Evolutionary conservation across 345 rosid species (phyloP).

Genomic region (Eucalyptus microcorys): DNA sequence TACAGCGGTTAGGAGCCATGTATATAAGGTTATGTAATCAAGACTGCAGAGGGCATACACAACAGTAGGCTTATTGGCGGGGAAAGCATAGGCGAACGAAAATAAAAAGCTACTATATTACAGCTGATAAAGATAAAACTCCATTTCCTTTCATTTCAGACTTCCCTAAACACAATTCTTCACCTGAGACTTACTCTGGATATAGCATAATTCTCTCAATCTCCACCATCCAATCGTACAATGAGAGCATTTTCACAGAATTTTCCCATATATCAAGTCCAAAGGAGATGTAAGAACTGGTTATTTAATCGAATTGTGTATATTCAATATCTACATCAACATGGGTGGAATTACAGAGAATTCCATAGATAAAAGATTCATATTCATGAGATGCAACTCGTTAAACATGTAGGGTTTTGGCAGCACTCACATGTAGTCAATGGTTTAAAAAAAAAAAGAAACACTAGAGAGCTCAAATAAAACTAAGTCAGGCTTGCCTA

Average conservation of each 20-base stretch:
- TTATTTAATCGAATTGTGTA: not conserved
- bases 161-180: not conserved
- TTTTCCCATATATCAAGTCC: not conserved
- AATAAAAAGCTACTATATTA: not conserved
- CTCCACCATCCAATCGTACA: not conserved
- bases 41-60: not conserved
- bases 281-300: not conserved
- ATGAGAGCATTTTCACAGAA: not conserved
- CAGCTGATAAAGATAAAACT: not conserved
- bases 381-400: not conserved
- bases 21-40: not conserved
- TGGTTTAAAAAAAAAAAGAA: not conserved
- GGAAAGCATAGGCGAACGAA: not conserved
- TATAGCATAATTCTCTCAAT: not conserved
- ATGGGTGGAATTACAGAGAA: not conserved
- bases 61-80: not conserved
- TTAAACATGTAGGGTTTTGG: not conserved
- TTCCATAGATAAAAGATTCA: not conserved
- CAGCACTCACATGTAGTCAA: not conserved
- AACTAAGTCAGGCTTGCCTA: not conserved
- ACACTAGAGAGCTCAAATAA: not conserved
- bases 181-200: not conserved
- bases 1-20: not conserved
- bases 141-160: not conserved
- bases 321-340: not conserved